phyloP scores from a whole-genome alignment of 140 eudicot species.

The Flaveria floridana region DNA sequence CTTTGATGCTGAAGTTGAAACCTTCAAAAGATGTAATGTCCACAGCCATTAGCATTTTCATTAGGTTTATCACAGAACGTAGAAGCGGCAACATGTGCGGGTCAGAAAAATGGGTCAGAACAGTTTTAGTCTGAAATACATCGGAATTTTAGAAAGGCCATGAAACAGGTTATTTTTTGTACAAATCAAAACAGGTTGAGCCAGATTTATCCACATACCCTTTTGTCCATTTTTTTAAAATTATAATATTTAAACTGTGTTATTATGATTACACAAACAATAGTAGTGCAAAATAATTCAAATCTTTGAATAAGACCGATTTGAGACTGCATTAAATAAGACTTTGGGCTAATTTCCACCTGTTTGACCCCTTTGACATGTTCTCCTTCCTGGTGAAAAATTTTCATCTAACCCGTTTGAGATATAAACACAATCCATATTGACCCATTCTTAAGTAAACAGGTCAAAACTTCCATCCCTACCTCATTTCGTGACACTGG shows the following conservation, averaged over 20 bases:
- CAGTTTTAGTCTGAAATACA: too few relatives aligned
- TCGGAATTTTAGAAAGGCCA: too few relatives aligned
- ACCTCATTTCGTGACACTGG: slow-evolving; percentile 40
- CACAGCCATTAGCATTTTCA: slow-evolving; percentile 23
- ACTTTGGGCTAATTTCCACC: not conserved
- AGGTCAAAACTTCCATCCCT: slow-evolving; percentile 8
- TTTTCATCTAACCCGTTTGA: not conserved
- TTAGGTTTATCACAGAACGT: not conserved
- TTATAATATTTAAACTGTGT: not conserved
- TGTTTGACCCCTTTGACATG: not conserved
- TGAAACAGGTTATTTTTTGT: not conserved
- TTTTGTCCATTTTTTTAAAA: not conserved
- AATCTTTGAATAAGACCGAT: not conserved
- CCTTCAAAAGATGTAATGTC: slow-evolving; percentile 21
- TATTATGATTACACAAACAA: not conserved
- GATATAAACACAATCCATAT: slow-evolving; percentile 9
- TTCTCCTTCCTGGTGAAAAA: not conserved
- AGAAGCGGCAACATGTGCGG: not conserved
- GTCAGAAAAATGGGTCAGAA: not conserved
- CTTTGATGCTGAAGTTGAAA: slow-evolving; percentile 25
- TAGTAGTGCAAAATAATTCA: not conserved
- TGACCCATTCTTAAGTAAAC: not conserved
- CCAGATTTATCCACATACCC: not conserved
- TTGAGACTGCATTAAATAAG: not conserved
- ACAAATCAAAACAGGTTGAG: not conserved